These are phyloP conservation scores for Lichenothelia convexa DNA, from an alignment of 495 filamentous ascomycete species.

Conservation along the genomic window DNA sequence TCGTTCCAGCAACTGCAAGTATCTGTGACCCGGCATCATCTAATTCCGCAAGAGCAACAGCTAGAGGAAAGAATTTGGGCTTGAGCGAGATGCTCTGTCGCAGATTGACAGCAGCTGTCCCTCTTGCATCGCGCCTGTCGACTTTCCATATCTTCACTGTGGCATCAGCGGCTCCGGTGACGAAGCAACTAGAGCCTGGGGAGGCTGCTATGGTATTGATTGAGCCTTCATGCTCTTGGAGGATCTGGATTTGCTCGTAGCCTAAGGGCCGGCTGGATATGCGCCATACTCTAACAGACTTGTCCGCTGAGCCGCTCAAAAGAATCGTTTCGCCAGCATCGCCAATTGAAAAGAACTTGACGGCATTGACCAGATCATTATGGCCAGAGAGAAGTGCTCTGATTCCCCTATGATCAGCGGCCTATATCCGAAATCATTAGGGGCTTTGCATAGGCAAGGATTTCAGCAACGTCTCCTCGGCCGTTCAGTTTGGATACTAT, in stretches of 20 bases:
- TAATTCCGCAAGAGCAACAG: constrained; percentile 45
- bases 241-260: constrained; percentile 29
- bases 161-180: constrained; percentile 63
- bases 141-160: constrained; percentile 63
- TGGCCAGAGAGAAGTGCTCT: constrained; percentile 61
- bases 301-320: constrained; percentile 68
- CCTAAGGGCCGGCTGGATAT: constrained; percentile 7
- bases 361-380: constrained; percentile 60
- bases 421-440: too few species aligned
- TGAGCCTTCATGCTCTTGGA: constrained; percentile 47
- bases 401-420: constrained; percentile 37
- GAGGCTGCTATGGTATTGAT: constrained; percentile 61
- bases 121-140: too few species aligned
- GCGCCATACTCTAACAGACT: constrained; percentile 58
- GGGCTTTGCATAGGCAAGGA: too few species aligned
- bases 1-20: constrained; percentile 72
- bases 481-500: too few species aligned
- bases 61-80: constrained; percentile 64
- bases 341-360: constrained; percentile 51
- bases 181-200: constrained; percentile 36
- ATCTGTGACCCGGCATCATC: constrained; percentile 32
- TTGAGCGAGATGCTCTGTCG: constrained; percentile 55
- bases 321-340: constrained; percentile 34
- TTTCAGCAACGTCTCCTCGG: too few species aligned
- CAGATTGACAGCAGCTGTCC: constrained; percentile 25